Conservation (phyloP, 495 filamentous ascomycete genomes). For the Tuber brumale region DNA sequence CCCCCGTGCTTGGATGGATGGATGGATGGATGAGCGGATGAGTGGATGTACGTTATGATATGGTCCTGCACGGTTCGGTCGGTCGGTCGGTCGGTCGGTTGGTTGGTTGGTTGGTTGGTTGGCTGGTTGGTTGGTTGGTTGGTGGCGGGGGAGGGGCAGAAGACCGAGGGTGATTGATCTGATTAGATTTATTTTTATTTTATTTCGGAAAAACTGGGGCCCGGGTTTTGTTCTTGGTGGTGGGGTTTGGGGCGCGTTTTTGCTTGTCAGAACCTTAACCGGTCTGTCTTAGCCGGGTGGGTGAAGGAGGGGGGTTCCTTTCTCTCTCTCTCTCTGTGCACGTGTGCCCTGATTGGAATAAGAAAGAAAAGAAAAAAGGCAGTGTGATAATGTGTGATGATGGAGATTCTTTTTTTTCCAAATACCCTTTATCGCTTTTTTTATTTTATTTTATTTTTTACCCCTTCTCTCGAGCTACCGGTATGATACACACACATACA, state of each 20-base stretch:
- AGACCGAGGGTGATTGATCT: conserved; percentile 17
- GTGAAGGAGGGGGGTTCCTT: too few relatives aligned
- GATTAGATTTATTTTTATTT: conserved; percentile 27
- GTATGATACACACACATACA: too few relatives aligned
- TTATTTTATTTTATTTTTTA: too few relatives aligned
- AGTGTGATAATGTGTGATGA: background rate
- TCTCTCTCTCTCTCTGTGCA: too few relatives aligned
- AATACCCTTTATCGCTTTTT: too few relatives aligned
- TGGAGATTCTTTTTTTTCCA: too few relatives aligned
- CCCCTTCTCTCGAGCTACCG: too few relatives aligned
- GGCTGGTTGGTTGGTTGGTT: conserved; percentile 20
- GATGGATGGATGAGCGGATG: conserved; percentile 11
- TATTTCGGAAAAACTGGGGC: background rate
- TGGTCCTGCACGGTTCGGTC: conserved; percentile 22
- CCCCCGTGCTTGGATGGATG: conserved; percentile 2
- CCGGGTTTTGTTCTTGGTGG: background rate
- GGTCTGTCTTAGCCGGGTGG: background rate
- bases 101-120: too few relatives aligned
- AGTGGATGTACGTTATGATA: conserved; percentile 1
- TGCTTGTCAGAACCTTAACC: background rate
- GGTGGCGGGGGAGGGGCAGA: conserved; percentile 17
- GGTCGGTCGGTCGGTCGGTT: conserved; percentile 21
- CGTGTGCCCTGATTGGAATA: background rate
- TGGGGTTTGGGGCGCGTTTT: background rate
- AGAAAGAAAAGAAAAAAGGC: background rate